phyloP scores from a whole-genome alignment of 2,329 filamentous ascomycete genomes.

The Amauroascus niger region DNA sequence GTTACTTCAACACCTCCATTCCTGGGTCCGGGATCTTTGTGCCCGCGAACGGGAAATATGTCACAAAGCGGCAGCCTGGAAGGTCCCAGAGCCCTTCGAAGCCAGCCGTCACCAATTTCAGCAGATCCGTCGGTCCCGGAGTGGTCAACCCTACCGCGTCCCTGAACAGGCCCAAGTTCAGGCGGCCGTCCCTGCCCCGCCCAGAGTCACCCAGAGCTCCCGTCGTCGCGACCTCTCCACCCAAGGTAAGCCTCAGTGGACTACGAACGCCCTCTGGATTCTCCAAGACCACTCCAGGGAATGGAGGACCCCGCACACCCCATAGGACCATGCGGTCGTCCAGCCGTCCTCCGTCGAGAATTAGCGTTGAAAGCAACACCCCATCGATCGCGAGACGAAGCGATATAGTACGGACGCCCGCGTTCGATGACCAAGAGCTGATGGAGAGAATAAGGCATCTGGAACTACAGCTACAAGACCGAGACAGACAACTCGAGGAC shows the following conservation, averaged over 20 bases:
- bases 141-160: slow-evolving; percentile 60
- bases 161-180: slow-evolving; percentile 54
- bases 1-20: slow-evolving; percentile 70
- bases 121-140: slow-evolving; percentile 69
- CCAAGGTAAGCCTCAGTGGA: slow-evolving; percentile 46
- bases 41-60: slow-evolving; percentile 60
- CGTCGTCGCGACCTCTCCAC: slow-evolving; percentile 36
- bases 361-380: slow-evolving; percentile 32
- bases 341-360: slow-evolving; percentile 32
- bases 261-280: slow-evolving; percentile 48
- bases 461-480: slow-evolving; percentile 64
- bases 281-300: slow-evolving; percentile 22
- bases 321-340: slow-evolving; percentile 29
- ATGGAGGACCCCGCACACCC: slow-evolving; percentile 36
- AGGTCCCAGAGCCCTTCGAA: slow-evolving; percentile 59
- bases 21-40: slow-evolving; percentile 89
- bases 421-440: slow-evolving; percentile 26
- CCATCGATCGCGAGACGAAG: slow-evolving; percentile 25
- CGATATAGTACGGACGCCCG: slow-evolving; percentile 22
- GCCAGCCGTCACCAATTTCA: slow-evolving; percentile 66
- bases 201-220: slow-evolving; percentile 69
- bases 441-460: slow-evolving; percentile 68
- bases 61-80: slow-evolving; percentile 54
- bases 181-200: slow-evolving; percentile 67
- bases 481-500: slow-evolving; percentile 78